A percentile compares a stretch with the other conserved stretches of the same genome.
phyloP scores from a whole-genome alignment of 164 flowering plant genomes.

The Litsea cubeba region DNA sequence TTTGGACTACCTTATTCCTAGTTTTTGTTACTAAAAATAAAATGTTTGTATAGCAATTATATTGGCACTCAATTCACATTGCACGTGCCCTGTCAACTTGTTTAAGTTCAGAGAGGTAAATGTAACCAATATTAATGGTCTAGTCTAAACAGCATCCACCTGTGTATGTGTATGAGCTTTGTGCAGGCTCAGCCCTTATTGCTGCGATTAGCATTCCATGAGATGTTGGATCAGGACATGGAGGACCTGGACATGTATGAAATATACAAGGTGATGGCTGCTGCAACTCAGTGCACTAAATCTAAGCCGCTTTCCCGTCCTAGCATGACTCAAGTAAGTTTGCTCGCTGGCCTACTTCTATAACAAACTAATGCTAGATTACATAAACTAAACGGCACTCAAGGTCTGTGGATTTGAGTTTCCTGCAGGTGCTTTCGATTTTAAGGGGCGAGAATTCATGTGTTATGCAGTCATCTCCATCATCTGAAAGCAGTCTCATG shows the following conservation, averaged over 20 bases:
- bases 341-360: background rate
- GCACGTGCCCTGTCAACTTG: too few species aligned
- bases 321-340: constrained; percentile 22
- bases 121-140: too few species aligned
- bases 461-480: constrained; percentile 20
- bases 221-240: constrained; percentile 24
- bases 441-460: constrained; percentile 30
- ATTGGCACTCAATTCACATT: too few species aligned
- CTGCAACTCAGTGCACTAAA: constrained; percentile 30
- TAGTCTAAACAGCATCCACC: too few species aligned
- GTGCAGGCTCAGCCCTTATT: constrained; percentile 32
- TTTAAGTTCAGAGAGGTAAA: too few species aligned
- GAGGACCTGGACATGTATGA: constrained; percentile 28
- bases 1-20: background rate
- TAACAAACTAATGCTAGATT: background rate
- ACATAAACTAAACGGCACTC: background rate
- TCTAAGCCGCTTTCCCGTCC: constrained; percentile 20
- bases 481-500: constrained; percentile 12
- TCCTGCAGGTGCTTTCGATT: constrained; percentile 29
- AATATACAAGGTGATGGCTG: constrained; percentile 28
- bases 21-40: too few species aligned
- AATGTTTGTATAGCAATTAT: too few species aligned
- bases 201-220: constrained; percentile 22
- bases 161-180: background rate
- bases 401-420: background rate